Percentiles rank a stretch among this genome's conserved stretches.
Evolutionary conservation across 371 early-diverging fungal species (phyloP).

Genomic region (Mucor lusitanicus): DNA sequence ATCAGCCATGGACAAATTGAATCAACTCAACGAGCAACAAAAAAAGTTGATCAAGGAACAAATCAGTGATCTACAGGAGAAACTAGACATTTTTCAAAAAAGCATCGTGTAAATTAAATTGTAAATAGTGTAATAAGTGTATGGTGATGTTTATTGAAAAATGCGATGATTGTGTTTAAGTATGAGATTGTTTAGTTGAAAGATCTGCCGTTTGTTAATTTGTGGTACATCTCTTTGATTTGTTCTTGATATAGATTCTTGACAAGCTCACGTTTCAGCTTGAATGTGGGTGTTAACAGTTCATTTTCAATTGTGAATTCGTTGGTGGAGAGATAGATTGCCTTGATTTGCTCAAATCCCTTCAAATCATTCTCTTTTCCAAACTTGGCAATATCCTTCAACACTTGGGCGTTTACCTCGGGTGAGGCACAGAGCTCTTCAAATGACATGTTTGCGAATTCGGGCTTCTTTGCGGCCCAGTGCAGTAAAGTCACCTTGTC

Average conservation of each 20-base stretch:
- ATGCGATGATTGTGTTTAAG: not conserved
- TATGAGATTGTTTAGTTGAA: conserved; percentile 27
- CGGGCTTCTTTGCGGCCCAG: conserved; percentile 41
- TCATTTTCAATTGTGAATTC: conserved; percentile 87
- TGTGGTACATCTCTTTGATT: conserved; percentile 66
- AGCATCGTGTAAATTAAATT: not conserved
- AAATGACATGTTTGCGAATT: conserved; percentile 23
- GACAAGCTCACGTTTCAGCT: conserved; percentile 79
- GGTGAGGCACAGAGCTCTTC: conserved; percentile 58
- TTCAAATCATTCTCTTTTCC: conserved; percentile 69
- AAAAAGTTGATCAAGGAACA: conserved; percentile 17
- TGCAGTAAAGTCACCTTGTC: conserved; percentile 54
- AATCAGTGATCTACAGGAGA: conserved; percentile 25
- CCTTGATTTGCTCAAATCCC: conserved; percentile 85
- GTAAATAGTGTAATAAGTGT: not conserved
- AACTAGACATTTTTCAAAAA: conserved; percentile 19
- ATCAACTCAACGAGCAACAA: conserved; percentile 18
- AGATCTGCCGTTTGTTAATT: conserved; percentile 29
- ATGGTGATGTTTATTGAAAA: not conserved
- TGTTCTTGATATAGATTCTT: conserved; percentile 53
- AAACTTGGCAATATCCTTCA: conserved; percentile 55
- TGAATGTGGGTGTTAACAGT: conserved; percentile 78
- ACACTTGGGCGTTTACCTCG: conserved; percentile 54
- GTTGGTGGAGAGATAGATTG: conserved; percentile 64
- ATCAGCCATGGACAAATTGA: conserved; percentile 13